A percentile compares a stretch with the other conserved stretches of the same genome.
phyloP scores from a whole-genome alignment of 257 asterid genomes.

The Vinca minor region DNA sequence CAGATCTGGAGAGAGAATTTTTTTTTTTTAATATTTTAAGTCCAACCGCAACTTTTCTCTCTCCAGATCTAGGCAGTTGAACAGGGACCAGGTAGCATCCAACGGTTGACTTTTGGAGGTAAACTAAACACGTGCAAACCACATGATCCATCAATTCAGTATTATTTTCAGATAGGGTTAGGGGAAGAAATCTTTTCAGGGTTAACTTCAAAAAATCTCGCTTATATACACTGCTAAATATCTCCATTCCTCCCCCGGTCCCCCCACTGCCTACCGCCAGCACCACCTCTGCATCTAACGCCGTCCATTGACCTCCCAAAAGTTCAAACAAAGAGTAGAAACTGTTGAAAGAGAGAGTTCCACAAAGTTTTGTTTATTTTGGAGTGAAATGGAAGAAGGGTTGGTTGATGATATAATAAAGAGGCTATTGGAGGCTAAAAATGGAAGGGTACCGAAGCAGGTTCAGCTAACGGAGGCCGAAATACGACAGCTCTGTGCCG shows the following conservation, averaged over 20 bases:
- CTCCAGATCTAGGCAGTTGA: no score
- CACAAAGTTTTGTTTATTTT: background rate
- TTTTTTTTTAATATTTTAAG: no score
- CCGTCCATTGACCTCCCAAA: slow-evolving; percentile 11
- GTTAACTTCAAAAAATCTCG: background rate
- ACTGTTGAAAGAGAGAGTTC: background rate
- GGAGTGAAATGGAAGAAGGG: slow-evolving; percentile 23
- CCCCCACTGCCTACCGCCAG: background rate
- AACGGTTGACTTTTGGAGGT: background rate
- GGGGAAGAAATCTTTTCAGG: background rate
- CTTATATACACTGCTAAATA: background rate
- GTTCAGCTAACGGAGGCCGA: slow-evolving; percentile 24
- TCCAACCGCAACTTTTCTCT: no score
- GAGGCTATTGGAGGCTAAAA: slow-evolving; percentile 21
- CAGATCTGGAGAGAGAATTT: no score
- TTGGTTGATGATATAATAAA: slow-evolving; percentile 25
- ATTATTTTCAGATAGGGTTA: no score
- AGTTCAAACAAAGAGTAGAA: background rate
- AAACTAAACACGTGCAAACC: slow-evolving; percentile 7
- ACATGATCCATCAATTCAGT: slow-evolving; percentile 6
- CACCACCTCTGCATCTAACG: background rate
- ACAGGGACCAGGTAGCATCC: no score
- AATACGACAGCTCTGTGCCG: slow-evolving; percentile 23
- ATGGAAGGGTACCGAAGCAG: slow-evolving; percentile 29
- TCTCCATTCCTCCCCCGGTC: background rate